These are phyloP conservation scores for Lipomyces mesembrius DNA, from an alignment of 805 yeast genomes.

Conservation along the genomic window DNA sequence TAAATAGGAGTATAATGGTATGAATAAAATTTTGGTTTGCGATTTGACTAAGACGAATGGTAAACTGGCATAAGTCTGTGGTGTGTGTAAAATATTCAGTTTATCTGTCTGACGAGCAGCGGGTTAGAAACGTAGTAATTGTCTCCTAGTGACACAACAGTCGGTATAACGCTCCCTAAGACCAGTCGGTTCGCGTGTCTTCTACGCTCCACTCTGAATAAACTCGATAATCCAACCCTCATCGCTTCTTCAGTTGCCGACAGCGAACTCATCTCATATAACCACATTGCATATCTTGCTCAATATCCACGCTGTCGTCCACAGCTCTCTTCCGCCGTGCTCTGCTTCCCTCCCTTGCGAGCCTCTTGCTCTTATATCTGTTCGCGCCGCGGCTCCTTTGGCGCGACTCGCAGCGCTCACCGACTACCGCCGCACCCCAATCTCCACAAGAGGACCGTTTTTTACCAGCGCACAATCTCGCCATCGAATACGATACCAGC, in stretches of 20 bases:
- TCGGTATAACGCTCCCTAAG: too few species aligned
- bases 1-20: neutral
- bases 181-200: too few species aligned
- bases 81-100: neutral
- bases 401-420: neutral
- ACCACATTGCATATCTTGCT: neutral
- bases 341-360: slow-evolving; percentile 2
- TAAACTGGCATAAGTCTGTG: neutral
- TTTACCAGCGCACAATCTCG: neutral
- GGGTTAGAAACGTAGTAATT: too few species aligned
- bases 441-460: neutral
- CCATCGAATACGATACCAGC: neutral
- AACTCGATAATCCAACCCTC: neutral
- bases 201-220: neutral
- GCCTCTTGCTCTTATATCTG: slow-evolving; percentile 9
- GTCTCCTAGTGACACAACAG: too few species aligned
- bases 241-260: neutral
- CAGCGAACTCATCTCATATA: neutral
- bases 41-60: neutral
- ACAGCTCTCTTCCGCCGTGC: slow-evolving; percentile 2
- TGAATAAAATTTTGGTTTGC: neutral
- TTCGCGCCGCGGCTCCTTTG: neutral
- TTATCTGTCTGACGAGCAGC: too few species aligned
- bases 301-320: slow-evolving; percentile 7
- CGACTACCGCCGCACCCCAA: neutral